Evolutionary conservation across 441 rosid genomes (phyloP).

Genomic region (Gossypium trilobum): DNA sequence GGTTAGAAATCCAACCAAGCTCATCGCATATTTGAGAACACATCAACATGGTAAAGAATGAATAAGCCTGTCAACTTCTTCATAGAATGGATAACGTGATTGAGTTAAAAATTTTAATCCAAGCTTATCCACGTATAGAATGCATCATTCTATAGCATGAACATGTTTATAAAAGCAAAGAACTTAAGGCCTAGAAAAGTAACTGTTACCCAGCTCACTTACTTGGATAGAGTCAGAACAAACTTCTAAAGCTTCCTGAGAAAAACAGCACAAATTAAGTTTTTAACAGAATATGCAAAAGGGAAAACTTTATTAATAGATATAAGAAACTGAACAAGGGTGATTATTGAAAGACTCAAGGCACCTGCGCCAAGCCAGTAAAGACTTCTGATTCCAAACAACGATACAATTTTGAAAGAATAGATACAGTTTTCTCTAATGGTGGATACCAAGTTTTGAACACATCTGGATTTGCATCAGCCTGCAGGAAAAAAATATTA

Average conservation of each 20-base stretch:
- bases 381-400: conserved; percentile 82
- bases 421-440: conserved; percentile 78
- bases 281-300: conserved; percentile 11
- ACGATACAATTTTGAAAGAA: conserved; percentile 80
- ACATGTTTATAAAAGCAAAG: background rate
- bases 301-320: background rate
- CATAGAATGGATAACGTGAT: background rate
- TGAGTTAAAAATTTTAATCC: background rate
- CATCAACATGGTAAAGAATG: background rate
- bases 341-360: conserved; percentile 19
- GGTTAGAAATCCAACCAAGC: conserved; percentile 7
- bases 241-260: conserved; percentile 93
- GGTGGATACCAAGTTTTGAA: conserved; percentile 92
- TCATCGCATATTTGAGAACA: background rate
- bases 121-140: background rate
- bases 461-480: conserved; percentile 50
- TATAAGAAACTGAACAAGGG: conserved; percentile 18
- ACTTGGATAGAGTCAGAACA: conserved; percentile 85
- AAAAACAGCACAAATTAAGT: conserved; percentile 20
- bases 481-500: conserved; percentile 30
- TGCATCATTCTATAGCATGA: background rate
- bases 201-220: conserved; percentile 29
- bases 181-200: background rate
- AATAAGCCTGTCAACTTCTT: background rate
- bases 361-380: conserved; percentile 95